Evolutionary conservation across 768 basidiomycete genomes (phyloP).

Genomic region (Amanita jacksonii): DNA sequence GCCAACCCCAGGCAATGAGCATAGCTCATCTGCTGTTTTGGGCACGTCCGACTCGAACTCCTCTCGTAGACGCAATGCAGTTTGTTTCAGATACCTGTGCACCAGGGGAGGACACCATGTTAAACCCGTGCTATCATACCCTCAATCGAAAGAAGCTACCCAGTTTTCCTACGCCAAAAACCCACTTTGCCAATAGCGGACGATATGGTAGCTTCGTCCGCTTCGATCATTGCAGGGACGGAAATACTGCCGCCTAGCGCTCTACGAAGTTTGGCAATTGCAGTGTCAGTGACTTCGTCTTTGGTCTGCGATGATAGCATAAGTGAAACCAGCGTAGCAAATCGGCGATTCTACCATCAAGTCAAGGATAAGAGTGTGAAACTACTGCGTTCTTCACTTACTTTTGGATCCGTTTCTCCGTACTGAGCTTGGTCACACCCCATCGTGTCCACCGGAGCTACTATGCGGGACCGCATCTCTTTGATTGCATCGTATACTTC

Average conservation of each 20-base stretch:
- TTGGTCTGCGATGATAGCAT: conserved; percentile 98
- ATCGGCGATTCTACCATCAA: conserved; percentile 57
- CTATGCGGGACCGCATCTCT: conserved; percentile 59
- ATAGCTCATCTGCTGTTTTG: conserved; percentile 79
- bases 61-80: conserved; percentile 59
- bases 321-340: conserved; percentile 80
- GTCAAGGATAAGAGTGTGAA: neutral
- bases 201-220: conserved; percentile 53
- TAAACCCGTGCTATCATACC: conserved; percentile 1
- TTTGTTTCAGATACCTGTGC: conserved; percentile 63
- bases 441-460: conserved; percentile 91
- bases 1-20: conserved; percentile 83
- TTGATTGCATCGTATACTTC: conserved; percentile 66
- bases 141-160: conserved; percentile 33
- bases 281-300: conserved; percentile 79
- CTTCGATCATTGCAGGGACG: conserved; percentile 56
- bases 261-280: conserved; percentile 61
- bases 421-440: conserved; percentile 68
- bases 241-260: conserved; percentile 76
- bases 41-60: conserved; percentile 81
- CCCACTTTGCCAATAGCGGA: conserved; percentile 84
- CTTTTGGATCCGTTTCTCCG: conserved; percentile 59
- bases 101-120: no score
- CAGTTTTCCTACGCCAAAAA: conserved; percentile 85
- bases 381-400: conserved; percentile 16